Evolutionary conservation across 768 basidiomycete genomes (phyloP).

Genomic region (Erythrobasidium yunnanense): DNA sequence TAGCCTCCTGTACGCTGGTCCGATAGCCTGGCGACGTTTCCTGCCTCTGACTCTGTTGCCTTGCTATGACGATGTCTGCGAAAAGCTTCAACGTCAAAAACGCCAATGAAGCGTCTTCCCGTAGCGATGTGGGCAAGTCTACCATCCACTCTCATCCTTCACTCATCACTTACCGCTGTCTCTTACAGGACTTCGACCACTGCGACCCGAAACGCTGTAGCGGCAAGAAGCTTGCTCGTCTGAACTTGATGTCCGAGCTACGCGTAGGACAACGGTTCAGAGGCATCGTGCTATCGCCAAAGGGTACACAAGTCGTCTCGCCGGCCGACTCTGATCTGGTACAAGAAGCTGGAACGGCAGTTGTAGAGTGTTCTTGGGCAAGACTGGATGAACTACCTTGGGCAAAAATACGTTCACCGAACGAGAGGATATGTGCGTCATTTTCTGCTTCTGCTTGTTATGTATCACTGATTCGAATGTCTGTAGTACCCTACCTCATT

Average conservation of each 20-base stretch:
- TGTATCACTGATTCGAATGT: slow-evolving; percentile 1
- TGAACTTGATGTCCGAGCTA: slow-evolving; percentile 73
- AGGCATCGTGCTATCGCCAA: slow-evolving; percentile 91
- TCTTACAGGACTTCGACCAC: slow-evolving; percentile 82
- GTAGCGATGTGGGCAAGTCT: slow-evolving; percentile 89
- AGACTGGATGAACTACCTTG: slow-evolving; percentile 90
- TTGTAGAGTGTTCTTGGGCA: slow-evolving; percentile 99
- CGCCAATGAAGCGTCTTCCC: slow-evolving; percentile 47
- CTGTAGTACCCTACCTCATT: slow-evolving; percentile 78
- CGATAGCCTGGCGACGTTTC: not conserved
- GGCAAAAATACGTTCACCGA: slow-evolving; percentile 77
- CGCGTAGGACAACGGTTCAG: slow-evolving; percentile 73
- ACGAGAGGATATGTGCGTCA: slow-evolving; percentile 73
- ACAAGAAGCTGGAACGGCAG: slow-evolving; percentile 64
- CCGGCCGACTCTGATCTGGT: slow-evolving; percentile 77
- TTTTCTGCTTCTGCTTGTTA: not conserved
- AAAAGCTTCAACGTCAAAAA: not conserved
- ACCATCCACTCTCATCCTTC: not conserved
- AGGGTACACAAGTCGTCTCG: slow-evolving; percentile 64
- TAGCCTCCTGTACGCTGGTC: not conserved
- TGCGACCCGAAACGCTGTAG: slow-evolving; percentile 81
- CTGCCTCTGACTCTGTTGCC: not conserved
- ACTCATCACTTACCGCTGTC: not conserved
- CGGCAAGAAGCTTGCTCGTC: slow-evolving; percentile 79
- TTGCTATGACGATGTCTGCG: not conserved